Conservation (phyloP, 345 rosid genomes). For the Turritis glabra region DNA sequence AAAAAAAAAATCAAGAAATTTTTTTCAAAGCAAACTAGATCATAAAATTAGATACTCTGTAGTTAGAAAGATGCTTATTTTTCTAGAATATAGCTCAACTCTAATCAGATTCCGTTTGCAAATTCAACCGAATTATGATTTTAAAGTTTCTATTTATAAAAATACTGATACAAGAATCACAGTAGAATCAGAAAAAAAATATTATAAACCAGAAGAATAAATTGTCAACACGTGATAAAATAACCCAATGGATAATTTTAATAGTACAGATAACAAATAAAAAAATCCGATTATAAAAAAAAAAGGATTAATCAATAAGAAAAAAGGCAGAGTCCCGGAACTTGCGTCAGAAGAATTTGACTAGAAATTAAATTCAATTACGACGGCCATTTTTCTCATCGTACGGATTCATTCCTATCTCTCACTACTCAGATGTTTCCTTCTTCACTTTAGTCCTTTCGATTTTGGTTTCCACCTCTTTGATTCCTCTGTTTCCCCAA, state of each 20-base stretch:
- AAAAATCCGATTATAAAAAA: not conserved
- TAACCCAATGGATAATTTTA: not conserved
- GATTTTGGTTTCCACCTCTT: constrained; percentile 21
- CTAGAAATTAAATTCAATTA: constrained; percentile 28
- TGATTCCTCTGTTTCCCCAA: constrained; percentile 20
- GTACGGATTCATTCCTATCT: constrained; percentile 28
- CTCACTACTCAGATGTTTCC: constrained; percentile 43
- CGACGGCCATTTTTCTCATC: constrained; percentile 36
- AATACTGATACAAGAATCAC: not conserved
- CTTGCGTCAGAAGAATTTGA: constrained; percentile 41
- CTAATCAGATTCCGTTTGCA: not conserved
- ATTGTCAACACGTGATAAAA: constrained; percentile 32
- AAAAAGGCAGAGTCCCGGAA: constrained; percentile 36
- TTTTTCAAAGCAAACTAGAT: too few relatives aligned
- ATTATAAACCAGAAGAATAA: constrained; percentile 1
- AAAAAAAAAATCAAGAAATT: too few relatives aligned
- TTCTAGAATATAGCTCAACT: not conserved
- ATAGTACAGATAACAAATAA: not conserved
- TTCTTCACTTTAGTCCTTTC: constrained; percentile 25
- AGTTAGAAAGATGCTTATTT: not conserved
- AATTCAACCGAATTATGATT: not conserved
- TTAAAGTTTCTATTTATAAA: too few relatives aligned
- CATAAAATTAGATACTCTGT: too few relatives aligned
- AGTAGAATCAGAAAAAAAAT: not conserved
- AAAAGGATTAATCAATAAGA: not conserved